These are phyloP conservation scores for Avena insularis DNA, from an alignment of 176 grass and related monocot species.

Conservation along the genomic window DNA sequence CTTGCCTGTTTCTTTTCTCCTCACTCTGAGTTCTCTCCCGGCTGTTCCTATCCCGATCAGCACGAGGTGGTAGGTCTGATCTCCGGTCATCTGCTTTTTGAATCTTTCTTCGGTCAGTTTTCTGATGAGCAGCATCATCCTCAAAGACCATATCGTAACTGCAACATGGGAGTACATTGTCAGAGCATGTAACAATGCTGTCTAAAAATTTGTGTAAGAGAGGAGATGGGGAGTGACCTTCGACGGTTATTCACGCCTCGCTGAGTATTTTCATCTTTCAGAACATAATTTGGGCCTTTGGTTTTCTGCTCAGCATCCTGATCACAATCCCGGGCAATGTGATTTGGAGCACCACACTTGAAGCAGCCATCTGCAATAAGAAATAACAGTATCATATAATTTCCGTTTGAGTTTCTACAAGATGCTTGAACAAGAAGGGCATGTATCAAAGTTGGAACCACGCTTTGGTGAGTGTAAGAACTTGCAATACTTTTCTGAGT, in stretches of 20 bases:
- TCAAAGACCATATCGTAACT: slow-evolving; percentile 94
- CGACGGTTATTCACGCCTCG: slow-evolving; percentile 66
- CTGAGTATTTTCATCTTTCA: slow-evolving; percentile 92
- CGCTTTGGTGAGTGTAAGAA: background rate
- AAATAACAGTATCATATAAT: background rate
- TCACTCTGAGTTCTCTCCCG: slow-evolving; percentile 34
- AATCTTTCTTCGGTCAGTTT: slow-evolving; percentile 54
- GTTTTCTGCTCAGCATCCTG: slow-evolving; percentile 53
- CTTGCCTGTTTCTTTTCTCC: slow-evolving; percentile 42
- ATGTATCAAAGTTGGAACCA: background rate
- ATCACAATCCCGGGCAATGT: slow-evolving; percentile 77
- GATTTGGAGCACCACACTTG: slow-evolving; percentile 91
- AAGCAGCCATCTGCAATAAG: slow-evolving; percentile 78
- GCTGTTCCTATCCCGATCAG: slow-evolving; percentile 37
- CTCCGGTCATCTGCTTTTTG: slow-evolving; percentile 50
- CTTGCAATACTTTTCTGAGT: background rate
- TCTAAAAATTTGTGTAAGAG: background rate
- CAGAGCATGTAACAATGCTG: too few species aligned
- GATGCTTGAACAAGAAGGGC: slow-evolving; percentile 19
- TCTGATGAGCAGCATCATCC: slow-evolving; percentile 47
- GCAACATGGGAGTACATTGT: slow-evolving; percentile 23
- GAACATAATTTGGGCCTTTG: slow-evolving; percentile 71
- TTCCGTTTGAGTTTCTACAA: background rate
- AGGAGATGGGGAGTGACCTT: slow-evolving; percentile 51
- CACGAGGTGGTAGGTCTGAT: slow-evolving; percentile 34